Percentiles rank a stretch among this genome's conserved stretches.
phyloP scores from a whole-genome alignment of 2,329 filamentous ascomycete species.

The Blastomyces parvus region DNA sequence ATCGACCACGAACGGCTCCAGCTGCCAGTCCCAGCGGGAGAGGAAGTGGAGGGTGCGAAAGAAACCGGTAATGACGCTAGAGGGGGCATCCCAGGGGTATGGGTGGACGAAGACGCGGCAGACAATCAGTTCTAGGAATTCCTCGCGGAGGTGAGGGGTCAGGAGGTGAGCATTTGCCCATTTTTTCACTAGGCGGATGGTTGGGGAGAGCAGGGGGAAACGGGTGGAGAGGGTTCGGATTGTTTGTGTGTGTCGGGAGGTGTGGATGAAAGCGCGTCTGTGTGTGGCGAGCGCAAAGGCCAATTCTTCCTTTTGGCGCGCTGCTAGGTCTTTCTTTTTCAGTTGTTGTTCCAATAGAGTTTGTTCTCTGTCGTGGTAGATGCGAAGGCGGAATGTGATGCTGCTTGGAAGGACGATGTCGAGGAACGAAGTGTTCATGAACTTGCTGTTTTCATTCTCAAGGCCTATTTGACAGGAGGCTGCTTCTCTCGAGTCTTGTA shows the following conservation, averaged over 20 bases:
- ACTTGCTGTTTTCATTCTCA: slow-evolving; percentile 60
- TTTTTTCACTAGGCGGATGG: slow-evolving; percentile 74
- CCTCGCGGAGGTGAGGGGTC: slow-evolving; percentile 61
- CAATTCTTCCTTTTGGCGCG: slow-evolving; percentile 57
- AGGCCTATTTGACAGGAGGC: slow-evolving; percentile 65
- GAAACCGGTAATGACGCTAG: slow-evolving; percentile 69
- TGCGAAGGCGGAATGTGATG: slow-evolving; percentile 70
- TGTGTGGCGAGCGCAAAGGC: slow-evolving; percentile 60
- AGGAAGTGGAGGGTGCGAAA: slow-evolving; percentile 70
- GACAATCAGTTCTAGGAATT: slow-evolving; percentile 76
- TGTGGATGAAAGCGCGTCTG: slow-evolving; percentile 60
- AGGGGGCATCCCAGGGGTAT: slow-evolving; percentile 69
- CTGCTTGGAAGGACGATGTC: slow-evolving; percentile 67
- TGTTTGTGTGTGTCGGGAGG: slow-evolving; percentile 71
- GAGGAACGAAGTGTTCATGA: slow-evolving; percentile 70
- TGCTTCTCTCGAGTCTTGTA: slow-evolving; percentile 53
- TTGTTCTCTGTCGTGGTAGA: slow-evolving; percentile 82
- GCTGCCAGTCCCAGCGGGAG: slow-evolving; percentile 84
- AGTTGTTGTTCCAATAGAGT: slow-evolving; percentile 67
- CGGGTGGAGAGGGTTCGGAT: slow-evolving; percentile 72
- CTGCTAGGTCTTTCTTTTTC: slow-evolving; percentile 61
- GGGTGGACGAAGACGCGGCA: slow-evolving; percentile 70
- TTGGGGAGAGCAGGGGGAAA: slow-evolving; percentile 66
- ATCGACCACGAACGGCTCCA: slow-evolving; percentile 72
- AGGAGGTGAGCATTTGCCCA: slow-evolving; percentile 87